Evolutionary conservation across 2,329 filamentous ascomycete genomes (phyloP).

Genomic region (Neophaeococcomyces aloes): DNA sequence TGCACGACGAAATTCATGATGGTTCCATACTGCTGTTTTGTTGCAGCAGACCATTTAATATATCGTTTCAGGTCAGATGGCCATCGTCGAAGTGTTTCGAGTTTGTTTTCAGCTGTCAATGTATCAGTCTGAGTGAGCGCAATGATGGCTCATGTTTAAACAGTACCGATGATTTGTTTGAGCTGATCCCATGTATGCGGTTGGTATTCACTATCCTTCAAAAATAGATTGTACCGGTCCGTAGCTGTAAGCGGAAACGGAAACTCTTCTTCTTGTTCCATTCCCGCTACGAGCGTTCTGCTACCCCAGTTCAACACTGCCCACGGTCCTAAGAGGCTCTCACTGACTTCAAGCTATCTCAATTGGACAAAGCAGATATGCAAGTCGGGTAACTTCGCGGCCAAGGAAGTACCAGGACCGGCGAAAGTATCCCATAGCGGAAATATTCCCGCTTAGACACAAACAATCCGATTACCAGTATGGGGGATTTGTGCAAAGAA

Average conservation of each 20-base stretch:
- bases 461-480: no score
- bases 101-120: constrained; percentile 37
- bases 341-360: no score
- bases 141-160: not conserved
- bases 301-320: no score
- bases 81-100: constrained; percentile 47
- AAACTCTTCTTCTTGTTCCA: constrained; percentile 14
- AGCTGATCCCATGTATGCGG: constrained; percentile 44
- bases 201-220: constrained; percentile 43
- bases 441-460: no score
- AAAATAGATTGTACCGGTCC: constrained; percentile 40
- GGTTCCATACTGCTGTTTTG: constrained; percentile 45
- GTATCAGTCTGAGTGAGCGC: not conserved
- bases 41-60: constrained; percentile 46
- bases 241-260: constrained; percentile 41
- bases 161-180: constrained; percentile 42
- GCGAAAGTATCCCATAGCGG: no score
- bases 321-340: no score
- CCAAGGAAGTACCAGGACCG: no score
- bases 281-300: not conserved
- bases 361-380: no score
- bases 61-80: constrained; percentile 51
- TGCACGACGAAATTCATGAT: constrained; percentile 48
- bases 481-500: no score
- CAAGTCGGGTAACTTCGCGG: no score